Conservation (phyloP, 2,329 filamentous ascomycete genomes). For the Botrytis squamosa region DNA sequence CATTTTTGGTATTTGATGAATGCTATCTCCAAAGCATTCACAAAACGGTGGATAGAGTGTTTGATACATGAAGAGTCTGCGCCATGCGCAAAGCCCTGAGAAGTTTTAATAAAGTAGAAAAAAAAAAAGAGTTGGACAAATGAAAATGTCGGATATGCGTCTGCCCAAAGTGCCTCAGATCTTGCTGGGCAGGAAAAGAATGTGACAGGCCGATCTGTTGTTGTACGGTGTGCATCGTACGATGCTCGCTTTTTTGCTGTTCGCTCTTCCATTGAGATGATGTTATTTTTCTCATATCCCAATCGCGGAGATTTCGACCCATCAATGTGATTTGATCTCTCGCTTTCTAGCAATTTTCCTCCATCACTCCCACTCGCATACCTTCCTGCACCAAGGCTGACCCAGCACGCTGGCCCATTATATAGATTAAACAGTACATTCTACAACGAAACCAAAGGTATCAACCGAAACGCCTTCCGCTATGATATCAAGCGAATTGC, state of each 20-base stretch:
- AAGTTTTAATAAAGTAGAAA: constrained; percentile 21
- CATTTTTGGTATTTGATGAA: constrained; percentile 23
- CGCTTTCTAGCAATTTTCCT: constrained; percentile 15
- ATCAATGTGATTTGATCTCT: background rate
- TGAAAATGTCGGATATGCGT: constrained; percentile 30
- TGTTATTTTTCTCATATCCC: background rate
- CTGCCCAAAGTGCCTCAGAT: constrained; percentile 22
- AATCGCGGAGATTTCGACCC: constrained; percentile 5
- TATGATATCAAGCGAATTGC: constrained; percentile 41
- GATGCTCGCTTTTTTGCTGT: constrained; percentile 8
- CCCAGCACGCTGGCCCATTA: constrained; percentile 39
- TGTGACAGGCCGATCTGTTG: constrained; percentile 28
- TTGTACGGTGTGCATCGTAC: constrained; percentile 20
- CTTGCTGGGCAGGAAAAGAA: constrained; percentile 22
- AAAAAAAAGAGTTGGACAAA: constrained; percentile 34
- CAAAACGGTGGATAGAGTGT: constrained; percentile 27
- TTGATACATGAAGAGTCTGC: constrained; percentile 33
- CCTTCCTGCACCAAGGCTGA: constrained; percentile 27
- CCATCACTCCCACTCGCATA: constrained; percentile 15
- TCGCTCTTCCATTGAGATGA: background rate
- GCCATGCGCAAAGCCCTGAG: constrained; percentile 28
- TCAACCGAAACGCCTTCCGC: constrained; percentile 42
- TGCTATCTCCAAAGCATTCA: constrained; percentile 23
- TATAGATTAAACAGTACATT: constrained; percentile 43
- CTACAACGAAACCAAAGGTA: constrained; percentile 42